Evolutionary conservation across 495 filamentous ascomycete species (phyloP).

Genomic region (Aspergillus baeticus): DNA sequence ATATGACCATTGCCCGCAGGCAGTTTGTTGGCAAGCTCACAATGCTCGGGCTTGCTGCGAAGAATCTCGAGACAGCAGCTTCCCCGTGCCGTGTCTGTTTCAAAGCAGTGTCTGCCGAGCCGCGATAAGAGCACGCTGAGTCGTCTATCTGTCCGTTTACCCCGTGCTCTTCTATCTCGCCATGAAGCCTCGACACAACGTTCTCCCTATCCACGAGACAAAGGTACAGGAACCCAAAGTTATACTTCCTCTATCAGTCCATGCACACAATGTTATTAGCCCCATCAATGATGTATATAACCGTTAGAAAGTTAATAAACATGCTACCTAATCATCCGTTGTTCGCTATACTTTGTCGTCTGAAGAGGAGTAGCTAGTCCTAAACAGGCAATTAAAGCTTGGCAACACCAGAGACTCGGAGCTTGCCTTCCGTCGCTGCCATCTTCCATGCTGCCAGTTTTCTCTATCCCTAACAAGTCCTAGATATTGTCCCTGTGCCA

Average conservation of each 20-base stretch:
- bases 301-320: slow-evolving; percentile 9
- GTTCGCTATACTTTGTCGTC: too few relatives aligned
- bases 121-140: too few relatives aligned
- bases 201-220: neutral
- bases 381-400: slow-evolving; percentile 9
- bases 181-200: neutral
- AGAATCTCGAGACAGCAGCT: neutral
- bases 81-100: neutral
- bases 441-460: neutral
- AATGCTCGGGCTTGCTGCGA: neutral
- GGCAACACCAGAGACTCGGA: slow-evolving; percentile 7
- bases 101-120: neutral
- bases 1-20: neutral
- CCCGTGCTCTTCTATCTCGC: neutral
- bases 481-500: neutral
- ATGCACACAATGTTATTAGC: slow-evolving; percentile 5
- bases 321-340: too few relatives aligned
- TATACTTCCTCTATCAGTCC: neutral
- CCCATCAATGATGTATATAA: slow-evolving; percentile 19
- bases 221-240: neutral
- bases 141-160: too few relatives aligned
- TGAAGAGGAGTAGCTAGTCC: slow-evolving; percentile 4
- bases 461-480: neutral
- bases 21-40: neutral
- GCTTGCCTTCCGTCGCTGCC: slow-evolving; percentile 3